A percentile compares a stretch with the other conserved stretches of the same genome.
Evolutionary conservation across 345 rosid genomes (phyloP).

Genomic region (Hypericum perforatum): DNA sequence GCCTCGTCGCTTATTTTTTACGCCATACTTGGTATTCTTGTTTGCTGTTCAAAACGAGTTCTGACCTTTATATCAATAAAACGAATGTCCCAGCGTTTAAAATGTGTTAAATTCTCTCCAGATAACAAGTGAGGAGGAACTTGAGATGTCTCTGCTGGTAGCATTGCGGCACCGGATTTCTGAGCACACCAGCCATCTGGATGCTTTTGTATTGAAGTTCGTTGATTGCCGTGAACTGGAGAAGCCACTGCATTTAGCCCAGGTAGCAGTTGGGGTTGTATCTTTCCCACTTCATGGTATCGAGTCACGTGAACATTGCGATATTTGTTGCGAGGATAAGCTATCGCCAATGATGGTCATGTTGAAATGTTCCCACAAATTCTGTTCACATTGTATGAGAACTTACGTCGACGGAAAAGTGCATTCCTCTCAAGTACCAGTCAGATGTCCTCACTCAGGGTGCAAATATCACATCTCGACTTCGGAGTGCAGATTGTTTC

Average conservation of each 20-base stretch:
- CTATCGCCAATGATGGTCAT: slow-evolving; percentile 62
- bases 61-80: not conserved
- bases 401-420: slow-evolving; percentile 78
- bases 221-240: slow-evolving; percentile 46
- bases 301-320: slow-evolving; percentile 44
- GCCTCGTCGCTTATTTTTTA: not conserved
- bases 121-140: slow-evolving; percentile 48
- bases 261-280: slow-evolving; percentile 69
- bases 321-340: slow-evolving; percentile 86
- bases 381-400: slow-evolving; percentile 93
- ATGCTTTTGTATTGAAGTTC: slow-evolving; percentile 55
- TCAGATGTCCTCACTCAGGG: slow-evolving; percentile 76
- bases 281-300: slow-evolving; percentile 36
- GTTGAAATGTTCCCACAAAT: slow-evolving; percentile 79
- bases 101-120: slow-evolving; percentile 17
- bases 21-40: slow-evolving; percentile 1
- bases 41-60: not conserved
- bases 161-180: slow-evolving; percentile 71
- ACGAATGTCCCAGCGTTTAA: not conserved
- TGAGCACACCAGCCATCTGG: slow-evolving; percentile 53
- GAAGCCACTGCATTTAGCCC: slow-evolving; percentile 57
- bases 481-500: slow-evolving; percentile 58
- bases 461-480: slow-evolving; percentile 67
- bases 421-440: slow-evolving; percentile 65
- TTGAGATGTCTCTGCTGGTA: slow-evolving; percentile 53